Conservation (phyloP, 2,329 filamentous ascomycete genomes). For the Pseudonectria buxi region DNA sequence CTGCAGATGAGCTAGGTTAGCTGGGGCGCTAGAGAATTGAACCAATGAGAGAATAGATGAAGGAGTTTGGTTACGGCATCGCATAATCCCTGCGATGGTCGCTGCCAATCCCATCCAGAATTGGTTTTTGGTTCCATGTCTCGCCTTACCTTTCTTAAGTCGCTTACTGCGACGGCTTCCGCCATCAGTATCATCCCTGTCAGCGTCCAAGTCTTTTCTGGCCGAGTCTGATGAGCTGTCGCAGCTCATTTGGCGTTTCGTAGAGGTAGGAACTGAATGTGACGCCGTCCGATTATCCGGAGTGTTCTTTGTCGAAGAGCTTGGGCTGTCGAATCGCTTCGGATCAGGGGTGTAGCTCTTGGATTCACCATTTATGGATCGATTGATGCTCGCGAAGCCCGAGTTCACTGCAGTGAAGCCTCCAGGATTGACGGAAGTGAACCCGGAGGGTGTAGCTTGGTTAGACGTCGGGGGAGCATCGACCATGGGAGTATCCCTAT, state of each 20-base stretch:
- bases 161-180: slow-evolving; percentile 84
- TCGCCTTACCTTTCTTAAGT: slow-evolving; percentile 58
- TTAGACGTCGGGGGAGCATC: slow-evolving; percentile 35
- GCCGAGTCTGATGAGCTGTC: slow-evolving; percentile 42
- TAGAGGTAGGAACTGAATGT: slow-evolving; percentile 46
- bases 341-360: slow-evolving; percentile 57
- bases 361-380: slow-evolving; percentile 34
- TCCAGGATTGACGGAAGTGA: slow-evolving; percentile 40
- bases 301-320: slow-evolving; percentile 56
- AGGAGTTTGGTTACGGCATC: slow-evolving; percentile 11
- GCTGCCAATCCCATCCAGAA: not conserved
- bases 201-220: slow-evolving; percentile 40
- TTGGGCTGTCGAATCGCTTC: slow-evolving; percentile 55
- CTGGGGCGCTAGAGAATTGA: not conserved
- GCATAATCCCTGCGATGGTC: slow-evolving; percentile 17
- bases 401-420: slow-evolving; percentile 67
- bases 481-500: slow-evolving; percentile 41
- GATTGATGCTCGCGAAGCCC: slow-evolving; percentile 62
- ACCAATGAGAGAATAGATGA: slow-evolving; percentile 13
- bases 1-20: slow-evolving; percentile 25
- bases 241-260: slow-evolving; percentile 72
- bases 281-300: slow-evolving; percentile 54
- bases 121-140: not conserved
- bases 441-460: slow-evolving; percentile 35
- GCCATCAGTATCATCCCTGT: slow-evolving; percentile 54